Base-by-base conservation (phyloP, 805 yeast genomes). In the Yarrowia alimentaria region DNA sequence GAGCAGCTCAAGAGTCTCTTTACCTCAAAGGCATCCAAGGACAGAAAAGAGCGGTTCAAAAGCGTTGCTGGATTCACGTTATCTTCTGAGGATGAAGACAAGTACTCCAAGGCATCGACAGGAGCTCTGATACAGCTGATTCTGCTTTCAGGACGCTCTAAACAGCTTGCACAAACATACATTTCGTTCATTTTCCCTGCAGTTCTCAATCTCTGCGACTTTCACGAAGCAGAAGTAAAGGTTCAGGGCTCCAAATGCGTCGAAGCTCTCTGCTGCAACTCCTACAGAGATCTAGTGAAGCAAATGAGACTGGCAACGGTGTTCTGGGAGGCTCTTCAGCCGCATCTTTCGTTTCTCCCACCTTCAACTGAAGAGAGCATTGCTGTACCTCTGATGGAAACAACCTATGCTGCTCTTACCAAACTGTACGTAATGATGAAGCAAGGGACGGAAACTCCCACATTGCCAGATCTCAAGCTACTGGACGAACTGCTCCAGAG, bases 181-280 rank as follows among this genome's bases (percentile, higher is more conserved):
- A 67, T 70, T 68, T 49, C 66, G 4, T 51, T 64, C 10, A 22
- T 67, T 2, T 53, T 64, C 0, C 69, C 71, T 4, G 55, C 64
- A 1, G 52, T 60, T 12, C 57, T 67, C 13, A 59, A 61, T 22
- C 50, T 60, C 24, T 40, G 61, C 16, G 71, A 67, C 48, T 58
- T 60, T 24, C 54, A 56, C 9, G 62, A 64, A 1, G 42, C 60
- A 4, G 25, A 16, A 8, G 45, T 57, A 31, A 63, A 63, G 50
- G 45, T 54, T 3, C 54, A 48, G 11, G 68, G 66, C 2, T 64
- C 13, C 47, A 53, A 12, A 22, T 20, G 19, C 29, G 26, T 8
- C 40, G 54, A 21, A 56, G 40, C 10, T 24, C 38, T 10, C 33
- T 43, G 22, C 52, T 52, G 10, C 52, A 61, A 8, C 7, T 10